Evolutionary conservation across 306 rosid genomes (phyloP).

Genomic region (Canavalia ensiformis): DNA sequence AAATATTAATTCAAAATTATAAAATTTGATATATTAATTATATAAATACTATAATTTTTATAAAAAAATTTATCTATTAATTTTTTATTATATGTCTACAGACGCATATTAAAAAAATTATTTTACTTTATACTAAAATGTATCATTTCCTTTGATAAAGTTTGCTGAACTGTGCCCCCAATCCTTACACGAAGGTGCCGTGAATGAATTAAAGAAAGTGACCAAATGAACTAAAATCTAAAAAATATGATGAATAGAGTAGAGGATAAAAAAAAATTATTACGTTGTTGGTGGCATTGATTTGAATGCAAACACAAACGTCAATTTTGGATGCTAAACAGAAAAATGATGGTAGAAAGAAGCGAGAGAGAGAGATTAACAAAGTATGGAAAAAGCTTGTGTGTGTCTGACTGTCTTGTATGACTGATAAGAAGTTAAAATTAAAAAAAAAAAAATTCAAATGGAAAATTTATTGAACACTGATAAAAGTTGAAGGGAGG

Average conservation of each 20-base stretch:
- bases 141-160: background rate
- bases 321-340: background rate
- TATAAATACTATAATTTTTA: too few species aligned
- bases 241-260: background rate
- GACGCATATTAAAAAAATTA: too few species aligned
- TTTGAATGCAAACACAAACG: slow-evolving; percentile 11
- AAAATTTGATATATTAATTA: too few species aligned
- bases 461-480: background rate
- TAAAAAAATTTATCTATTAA: too few species aligned
- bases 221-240: background rate
- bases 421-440: too few species aligned
- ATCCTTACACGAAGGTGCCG: background rate
- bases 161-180: background rate
- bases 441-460: too few species aligned
- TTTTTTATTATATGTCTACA: too few species aligned
- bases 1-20: too few species aligned
- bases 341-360: background rate
- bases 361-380: background rate
- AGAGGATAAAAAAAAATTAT: background rate
- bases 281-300: background rate
- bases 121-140: background rate
- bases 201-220: background rate
- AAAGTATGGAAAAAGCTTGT: too few species aligned
- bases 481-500: slow-evolving; percentile 8
- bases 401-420: too few species aligned